Conservation (phyloP, 2,329 filamentous ascomycete genomes). For the Tolypocladium album region DNA sequence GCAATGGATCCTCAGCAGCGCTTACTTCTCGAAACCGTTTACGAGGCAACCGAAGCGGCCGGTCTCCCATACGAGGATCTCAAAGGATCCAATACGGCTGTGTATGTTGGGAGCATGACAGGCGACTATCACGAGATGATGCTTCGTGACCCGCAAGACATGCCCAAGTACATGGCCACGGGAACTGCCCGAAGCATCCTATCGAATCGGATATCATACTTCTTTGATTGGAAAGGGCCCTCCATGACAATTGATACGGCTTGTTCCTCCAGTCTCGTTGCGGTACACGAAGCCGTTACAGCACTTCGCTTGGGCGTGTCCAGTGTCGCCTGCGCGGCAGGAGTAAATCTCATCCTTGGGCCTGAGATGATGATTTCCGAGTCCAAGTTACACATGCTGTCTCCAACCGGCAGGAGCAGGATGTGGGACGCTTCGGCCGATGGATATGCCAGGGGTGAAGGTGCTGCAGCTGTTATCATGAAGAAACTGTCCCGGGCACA, state of each 20-base stretch:
- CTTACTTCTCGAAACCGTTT: background rate
- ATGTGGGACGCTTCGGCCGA: constrained; percentile 28
- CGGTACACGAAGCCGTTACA: constrained; percentile 29
- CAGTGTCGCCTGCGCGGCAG: constrained; percentile 24
- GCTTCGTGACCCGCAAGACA: constrained; percentile 10
- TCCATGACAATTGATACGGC: constrained; percentile 39
- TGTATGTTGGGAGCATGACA: background rate
- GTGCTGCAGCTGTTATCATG: constrained; percentile 27
- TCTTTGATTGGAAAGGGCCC: constrained; percentile 34
- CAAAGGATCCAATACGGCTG: background rate
- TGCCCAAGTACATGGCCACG: background rate
- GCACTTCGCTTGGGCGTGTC: constrained; percentile 14
- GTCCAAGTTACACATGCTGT: constrained; percentile 4
- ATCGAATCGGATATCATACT: constrained; percentile 32
- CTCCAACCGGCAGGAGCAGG: background rate
- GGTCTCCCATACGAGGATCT: background rate
- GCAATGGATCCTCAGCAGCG: background rate
- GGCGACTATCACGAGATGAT: constrained; percentile 16
- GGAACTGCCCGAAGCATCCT: background rate
- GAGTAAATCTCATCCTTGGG: constrained; percentile 23
- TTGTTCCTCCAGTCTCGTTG: constrained; percentile 34
- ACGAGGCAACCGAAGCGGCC: constrained; percentile 14
- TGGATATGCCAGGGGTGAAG: constrained; percentile 34
- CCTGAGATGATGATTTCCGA: constrained; percentile 3
- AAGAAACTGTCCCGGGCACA: constrained; percentile 32